Conservation (phyloP, 1,284 basidiomycete genomes). For the Ceratobasidium sp. region DNA sequence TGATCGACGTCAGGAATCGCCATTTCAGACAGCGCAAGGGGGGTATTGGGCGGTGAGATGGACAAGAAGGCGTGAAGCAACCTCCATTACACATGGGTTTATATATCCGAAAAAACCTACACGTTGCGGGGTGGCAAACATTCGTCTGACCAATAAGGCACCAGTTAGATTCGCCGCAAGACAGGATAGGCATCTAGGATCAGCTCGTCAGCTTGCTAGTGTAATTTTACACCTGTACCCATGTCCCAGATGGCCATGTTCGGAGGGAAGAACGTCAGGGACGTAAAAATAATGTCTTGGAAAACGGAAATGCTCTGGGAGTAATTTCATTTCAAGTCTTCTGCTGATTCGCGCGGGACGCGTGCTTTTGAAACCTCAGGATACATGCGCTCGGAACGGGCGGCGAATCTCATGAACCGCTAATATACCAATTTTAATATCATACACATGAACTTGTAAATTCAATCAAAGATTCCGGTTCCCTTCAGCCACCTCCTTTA, state of each 20-base stretch:
- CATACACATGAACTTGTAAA: background rate
- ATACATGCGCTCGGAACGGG: background rate
- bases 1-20: background rate
- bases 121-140: background rate
- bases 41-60: background rate
- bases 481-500: constrained; percentile 12
- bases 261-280: background rate
- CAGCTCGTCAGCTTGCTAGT: no score
- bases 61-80: background rate
- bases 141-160: background rate
- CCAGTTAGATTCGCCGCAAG: no score
- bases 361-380: background rate
- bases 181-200: no score
- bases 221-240: background rate
- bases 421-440: background rate
- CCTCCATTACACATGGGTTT: background rate
- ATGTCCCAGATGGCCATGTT: background rate
- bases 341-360: no score
- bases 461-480: no score
- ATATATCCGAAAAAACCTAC: background rate
- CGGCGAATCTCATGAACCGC: no score
- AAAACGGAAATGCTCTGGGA: background rate
- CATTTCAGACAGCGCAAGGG: background rate
- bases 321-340: background rate
- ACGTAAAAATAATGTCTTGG: background rate